Conservation (phyloP, 1,284 basidiomycete species). For the Cronartium quercuum region DNA sequence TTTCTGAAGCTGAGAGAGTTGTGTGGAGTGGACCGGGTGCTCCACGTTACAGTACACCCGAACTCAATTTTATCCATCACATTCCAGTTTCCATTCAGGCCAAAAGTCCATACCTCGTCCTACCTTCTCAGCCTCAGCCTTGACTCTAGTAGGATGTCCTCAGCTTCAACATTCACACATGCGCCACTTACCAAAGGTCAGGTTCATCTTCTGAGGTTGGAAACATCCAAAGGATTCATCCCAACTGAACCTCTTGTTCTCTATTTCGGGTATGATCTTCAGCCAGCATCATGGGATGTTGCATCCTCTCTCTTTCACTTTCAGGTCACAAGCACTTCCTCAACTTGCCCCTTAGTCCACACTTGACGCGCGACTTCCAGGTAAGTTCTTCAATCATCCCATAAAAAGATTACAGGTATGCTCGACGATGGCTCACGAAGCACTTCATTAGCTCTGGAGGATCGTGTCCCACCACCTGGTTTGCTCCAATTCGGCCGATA, state of each 20-base stretch:
- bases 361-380: constrained; percentile 17
- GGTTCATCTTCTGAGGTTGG: neutral
- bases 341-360: constrained; percentile 6
- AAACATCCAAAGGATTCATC: neutral
- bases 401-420: neutral
- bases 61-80: no score
- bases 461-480: constrained; percentile 21
- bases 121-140: neutral
- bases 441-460: constrained; percentile 24
- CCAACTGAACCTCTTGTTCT: neutral
- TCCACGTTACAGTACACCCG: no score
- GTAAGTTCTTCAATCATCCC: neutral
- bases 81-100: no score
- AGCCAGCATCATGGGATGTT: constrained; percentile 5
- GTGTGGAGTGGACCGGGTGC: no score
- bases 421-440: neutral
- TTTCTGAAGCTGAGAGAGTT: no score
- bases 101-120: no score
- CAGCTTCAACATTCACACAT: constrained; percentile 12
- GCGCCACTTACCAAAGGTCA: constrained; percentile 10
- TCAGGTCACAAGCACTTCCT: constrained; percentile 14
- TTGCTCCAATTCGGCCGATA: constrained; percentile 27
- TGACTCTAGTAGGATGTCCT: neutral
- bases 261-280: neutral
- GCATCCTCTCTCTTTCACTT: constrained; percentile 13